Evolutionary conservation across 192 early-diverging fungal genomes (phyloP).

Genomic region (Backusella tuberculispora): DNA sequence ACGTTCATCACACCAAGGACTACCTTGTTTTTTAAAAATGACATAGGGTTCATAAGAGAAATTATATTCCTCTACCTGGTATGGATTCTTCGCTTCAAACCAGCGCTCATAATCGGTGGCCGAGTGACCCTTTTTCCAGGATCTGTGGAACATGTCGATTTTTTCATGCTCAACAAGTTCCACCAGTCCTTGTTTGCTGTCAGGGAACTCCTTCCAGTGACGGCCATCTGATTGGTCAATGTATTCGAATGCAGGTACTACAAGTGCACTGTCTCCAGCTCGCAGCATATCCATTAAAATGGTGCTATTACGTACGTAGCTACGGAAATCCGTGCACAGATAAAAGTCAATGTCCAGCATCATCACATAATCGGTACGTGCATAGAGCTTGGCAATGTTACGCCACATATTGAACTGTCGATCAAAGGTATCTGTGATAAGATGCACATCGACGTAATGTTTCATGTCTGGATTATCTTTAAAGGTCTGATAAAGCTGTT

Average conservation of each 20-base stretch:
- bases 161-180: constrained; percentile 44
- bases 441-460: constrained; percentile 57
- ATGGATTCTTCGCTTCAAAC: constrained; percentile 47
- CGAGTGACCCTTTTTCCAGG: constrained; percentile 53
- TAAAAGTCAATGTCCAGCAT: constrained; percentile 63
- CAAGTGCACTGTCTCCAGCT: constrained; percentile 48
- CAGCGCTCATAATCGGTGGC: constrained; percentile 53
- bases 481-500: constrained; percentile 46
- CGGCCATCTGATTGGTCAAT: constrained; percentile 49
- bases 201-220: constrained; percentile 50
- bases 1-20: constrained; percentile 56
- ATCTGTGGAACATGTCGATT: constrained; percentile 57
- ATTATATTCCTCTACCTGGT: constrained; percentile 54
- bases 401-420: constrained; percentile 69
- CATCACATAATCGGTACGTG: constrained; percentile 58
- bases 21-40: constrained; percentile 48
- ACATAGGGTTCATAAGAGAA: constrained; percentile 61
- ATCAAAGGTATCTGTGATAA: constrained; percentile 57
- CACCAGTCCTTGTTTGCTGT: constrained; percentile 42
- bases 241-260: constrained; percentile 62
- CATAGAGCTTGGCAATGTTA: constrained; percentile 61
- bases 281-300: constrained; percentile 46
- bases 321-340: constrained; percentile 55
- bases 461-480: constrained; percentile 48
- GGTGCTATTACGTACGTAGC: constrained; percentile 37